These are phyloP conservation scores for Entelexis sorbosivorans DNA, from an alignment of 1,139 yeast species.

Conservation along the genomic window DNA sequence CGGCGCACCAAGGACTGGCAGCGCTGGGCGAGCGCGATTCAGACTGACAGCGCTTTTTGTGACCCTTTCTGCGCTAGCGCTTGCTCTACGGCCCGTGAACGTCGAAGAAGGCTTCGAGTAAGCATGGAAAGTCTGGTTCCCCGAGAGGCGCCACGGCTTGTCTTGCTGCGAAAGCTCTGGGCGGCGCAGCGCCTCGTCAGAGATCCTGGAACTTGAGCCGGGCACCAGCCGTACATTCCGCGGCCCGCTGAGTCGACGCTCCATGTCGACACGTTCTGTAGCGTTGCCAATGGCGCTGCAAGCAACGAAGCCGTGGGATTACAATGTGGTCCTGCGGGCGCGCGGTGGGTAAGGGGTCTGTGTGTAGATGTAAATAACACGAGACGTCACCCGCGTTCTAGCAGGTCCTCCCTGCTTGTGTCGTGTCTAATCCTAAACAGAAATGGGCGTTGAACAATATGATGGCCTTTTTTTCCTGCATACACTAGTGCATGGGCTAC, in stretches of 20 bases:
- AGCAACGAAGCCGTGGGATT: no score
- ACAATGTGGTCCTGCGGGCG: no score
- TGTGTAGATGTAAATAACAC: no score
- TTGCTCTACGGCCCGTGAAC: background rate
- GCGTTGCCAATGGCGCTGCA: no score
- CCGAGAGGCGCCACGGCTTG: background rate
- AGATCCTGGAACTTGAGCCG: background rate
- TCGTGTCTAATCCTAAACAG: no score
- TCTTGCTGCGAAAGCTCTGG: background rate
- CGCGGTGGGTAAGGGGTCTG: no score
- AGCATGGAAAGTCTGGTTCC: background rate
- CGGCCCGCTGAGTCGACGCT: slow-evolving; percentile 1
- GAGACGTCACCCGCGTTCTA: no score
- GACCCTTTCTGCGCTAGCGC: background rate
- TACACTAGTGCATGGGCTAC: no score
- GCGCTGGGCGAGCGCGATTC: background rate
- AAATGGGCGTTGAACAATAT: no score
- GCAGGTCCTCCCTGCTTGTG: no score
- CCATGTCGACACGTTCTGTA: background rate
- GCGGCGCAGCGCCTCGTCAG: background rate
- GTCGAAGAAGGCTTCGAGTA: background rate
- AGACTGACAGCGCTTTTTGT: background rate
- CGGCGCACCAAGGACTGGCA: background rate
- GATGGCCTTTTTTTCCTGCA: no score
- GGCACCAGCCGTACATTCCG: background rate